Percentiles rank a stretch among this genome's conserved stretches.
phyloP scores from a whole-genome alignment of 2,329 filamentous ascomycete genomes.

The Pseudogymnoascus verrucosus region DNA sequence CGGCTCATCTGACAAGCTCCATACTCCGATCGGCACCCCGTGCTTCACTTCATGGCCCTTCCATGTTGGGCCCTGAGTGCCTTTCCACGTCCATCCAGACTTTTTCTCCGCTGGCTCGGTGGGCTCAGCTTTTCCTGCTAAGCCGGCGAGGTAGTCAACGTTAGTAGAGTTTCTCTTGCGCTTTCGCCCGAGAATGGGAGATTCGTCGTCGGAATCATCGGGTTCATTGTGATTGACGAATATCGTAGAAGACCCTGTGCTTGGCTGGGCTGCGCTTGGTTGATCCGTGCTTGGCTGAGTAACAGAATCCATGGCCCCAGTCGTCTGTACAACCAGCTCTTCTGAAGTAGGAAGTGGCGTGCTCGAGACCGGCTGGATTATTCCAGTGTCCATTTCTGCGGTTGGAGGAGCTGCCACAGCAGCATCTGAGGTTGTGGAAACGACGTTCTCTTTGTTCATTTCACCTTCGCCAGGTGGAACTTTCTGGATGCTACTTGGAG shows the following conservation, averaged over 20 bases:
- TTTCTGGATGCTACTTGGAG: not conserved
- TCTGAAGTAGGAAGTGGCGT: not conserved
- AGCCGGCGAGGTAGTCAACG: constrained; percentile 13
- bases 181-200: constrained; percentile 41
- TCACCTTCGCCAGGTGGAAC: not conserved
- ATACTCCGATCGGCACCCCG: constrained; percentile 44
- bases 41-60: constrained; percentile 18
- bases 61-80: not conserved
- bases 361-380: not conserved
- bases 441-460: not conserved
- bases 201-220: constrained; percentile 30
- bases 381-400: not conserved
- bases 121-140: not conserved
- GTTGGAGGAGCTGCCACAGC: too few relatives aligned
- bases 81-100: not conserved
- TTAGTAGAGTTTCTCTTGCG: constrained; percentile 47
- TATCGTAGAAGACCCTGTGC: constrained; percentile 15
- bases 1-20: constrained; percentile 49
- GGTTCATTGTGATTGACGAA: constrained; percentile 17
- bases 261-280: constrained; percentile 1
- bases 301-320: not conserved
- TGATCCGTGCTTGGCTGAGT: not conserved
- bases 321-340: not conserved
- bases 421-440: not conserved
- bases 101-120: not conserved